These are phyloP conservation scores for Macrophomina phaseolina DNA, from an alignment of 2,329 filamentous ascomycete genomes.

Conservation along the genomic window DNA sequence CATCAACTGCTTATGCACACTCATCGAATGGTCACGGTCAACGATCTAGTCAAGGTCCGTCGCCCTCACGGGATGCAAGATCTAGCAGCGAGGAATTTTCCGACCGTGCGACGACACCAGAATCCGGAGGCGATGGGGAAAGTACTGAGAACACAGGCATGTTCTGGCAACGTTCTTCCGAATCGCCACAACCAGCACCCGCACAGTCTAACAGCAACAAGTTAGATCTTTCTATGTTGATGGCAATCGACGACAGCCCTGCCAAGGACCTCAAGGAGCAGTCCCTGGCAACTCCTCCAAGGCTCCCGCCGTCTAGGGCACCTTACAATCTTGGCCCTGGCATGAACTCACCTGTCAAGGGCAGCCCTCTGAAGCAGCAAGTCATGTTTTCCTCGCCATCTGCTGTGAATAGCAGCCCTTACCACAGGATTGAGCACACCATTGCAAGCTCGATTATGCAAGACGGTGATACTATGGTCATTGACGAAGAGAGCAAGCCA, in stretches of 20 bases:
- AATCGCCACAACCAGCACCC: constrained; percentile 35
- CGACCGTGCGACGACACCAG: constrained; percentile 34
- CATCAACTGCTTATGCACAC: background rate
- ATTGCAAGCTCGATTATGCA: constrained; percentile 22
- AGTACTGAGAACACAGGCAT: constrained; percentile 41
- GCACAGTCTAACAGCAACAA: constrained; percentile 37
- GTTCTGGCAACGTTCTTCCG: constrained; percentile 40
- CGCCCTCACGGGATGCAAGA: background rate
- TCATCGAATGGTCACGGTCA: background rate
- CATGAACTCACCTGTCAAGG: constrained; percentile 7
- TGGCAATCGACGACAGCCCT: constrained; percentile 39
- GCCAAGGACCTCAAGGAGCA: constrained; percentile 6
- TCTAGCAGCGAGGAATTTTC: constrained; percentile 38
- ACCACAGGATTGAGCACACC: constrained; percentile 15
- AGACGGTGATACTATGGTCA: background rate
- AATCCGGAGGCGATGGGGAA: background rate
- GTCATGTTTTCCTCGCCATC: constrained; percentile 24
- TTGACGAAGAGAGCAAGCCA: background rate
- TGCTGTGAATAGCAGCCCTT: constrained; percentile 23
- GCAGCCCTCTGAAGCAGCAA: constrained; percentile 26
- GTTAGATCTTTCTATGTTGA: constrained; percentile 39
- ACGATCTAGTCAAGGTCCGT: background rate
- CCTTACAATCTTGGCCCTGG: constrained; percentile 20
- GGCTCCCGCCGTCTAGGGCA: constrained; percentile 4
- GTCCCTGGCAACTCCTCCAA: background rate